Base-by-base conservation (phyloP, 2,329 filamentous ascomycete species). In the Fusarium sp. region DNA sequence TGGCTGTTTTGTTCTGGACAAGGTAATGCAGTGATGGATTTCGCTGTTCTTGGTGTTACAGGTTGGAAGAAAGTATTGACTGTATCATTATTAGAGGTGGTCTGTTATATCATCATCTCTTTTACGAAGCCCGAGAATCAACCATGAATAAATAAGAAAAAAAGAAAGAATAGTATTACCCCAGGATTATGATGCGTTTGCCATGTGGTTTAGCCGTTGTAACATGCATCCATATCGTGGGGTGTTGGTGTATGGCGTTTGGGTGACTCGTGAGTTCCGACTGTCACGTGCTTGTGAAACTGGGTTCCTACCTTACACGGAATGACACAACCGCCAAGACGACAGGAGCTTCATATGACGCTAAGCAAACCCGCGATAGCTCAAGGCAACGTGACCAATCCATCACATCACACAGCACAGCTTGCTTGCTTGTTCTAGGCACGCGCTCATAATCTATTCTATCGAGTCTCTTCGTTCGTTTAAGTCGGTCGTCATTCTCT, bases 311-410 rank as follows among this genome's bases (percentile, higher is more conserved):
- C 49, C 49, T 38, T 17, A 11, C 62, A 65, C 65, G 72, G 72
- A 71, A 80, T 81, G 80, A 81, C 75, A 79, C 77, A 77, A 78
- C 70, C 64, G 73, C 73, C 72, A 60, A 71, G 67, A 31, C 54
- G 33, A 42, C 61, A 65, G 76, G 69, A 78, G 74, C 75, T 79
- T 75, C 76, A 71, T 60, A 46, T 65, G 49, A 64, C 67, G 65
- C 69, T 73, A 57, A 45, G 44, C 53, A 70, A 70, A 71, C 66
- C 68, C 58, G 69, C 68, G 72, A 76, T 73, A 75, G 69, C 77
- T 80, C 71, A 46, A 75, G 71, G 57, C 68, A 77, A 76, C 79
- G 73, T 78, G 78, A 78, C 76, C 71, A 73, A 29, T 71, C 57
- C 72, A 78, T 75, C 76, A 75, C 64, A 63, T 38, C 22, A 27